These are phyloP conservation scores for Naganishia onofrii DNA, from an alignment of 768 basidiomycete genomes.

Conservation along the genomic window DNA sequence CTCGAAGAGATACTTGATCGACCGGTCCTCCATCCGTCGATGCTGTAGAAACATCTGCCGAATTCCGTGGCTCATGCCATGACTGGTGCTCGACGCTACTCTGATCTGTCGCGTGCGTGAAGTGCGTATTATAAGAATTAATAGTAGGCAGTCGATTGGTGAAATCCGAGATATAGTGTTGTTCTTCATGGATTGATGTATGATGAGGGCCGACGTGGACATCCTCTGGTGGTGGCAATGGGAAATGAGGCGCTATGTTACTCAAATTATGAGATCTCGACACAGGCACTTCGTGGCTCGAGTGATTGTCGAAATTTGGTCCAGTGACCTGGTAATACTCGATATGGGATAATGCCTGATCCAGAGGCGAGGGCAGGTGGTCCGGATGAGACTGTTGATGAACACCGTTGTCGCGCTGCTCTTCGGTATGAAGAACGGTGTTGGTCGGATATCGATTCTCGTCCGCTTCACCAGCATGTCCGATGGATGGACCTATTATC, in stretches of 20 bases:
- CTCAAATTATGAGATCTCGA: not conserved
- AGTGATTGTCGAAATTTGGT: conserved; percentile 21
- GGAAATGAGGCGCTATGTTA: conserved; percentile 16
- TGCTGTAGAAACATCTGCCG: not conserved
- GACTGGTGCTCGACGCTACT: not conserved
- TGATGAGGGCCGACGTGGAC: not conserved
- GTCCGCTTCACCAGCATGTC: not conserved
- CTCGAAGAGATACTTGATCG: not conserved
- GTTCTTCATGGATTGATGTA: conserved; percentile 3
- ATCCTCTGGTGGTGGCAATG: conserved; percentile 1
- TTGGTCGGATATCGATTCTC: not conserved
- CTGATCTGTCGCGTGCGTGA: conserved; percentile 1
- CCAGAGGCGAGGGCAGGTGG: conserved; percentile 7
- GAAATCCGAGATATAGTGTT: conserved; percentile 19
- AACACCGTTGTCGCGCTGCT: not conserved
- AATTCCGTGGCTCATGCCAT: conserved; percentile 13
- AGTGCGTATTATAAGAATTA: conserved; percentile 7
- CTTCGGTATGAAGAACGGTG: not conserved
- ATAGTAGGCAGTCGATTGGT: conserved; percentile 5
- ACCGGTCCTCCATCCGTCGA: not conserved
- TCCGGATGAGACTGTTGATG: conserved; percentile 2
- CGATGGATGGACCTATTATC: conserved; percentile 20
- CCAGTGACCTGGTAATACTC: conserved; percentile 29
- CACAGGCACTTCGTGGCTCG: not conserved
- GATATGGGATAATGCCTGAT: conserved; percentile 25